A percentile compares a stretch with the other conserved stretches of the same genome.
phyloP scores from a whole-genome alignment of 2,329 filamentous ascomycete species.

The Colletotrichum kahawae region DNA sequence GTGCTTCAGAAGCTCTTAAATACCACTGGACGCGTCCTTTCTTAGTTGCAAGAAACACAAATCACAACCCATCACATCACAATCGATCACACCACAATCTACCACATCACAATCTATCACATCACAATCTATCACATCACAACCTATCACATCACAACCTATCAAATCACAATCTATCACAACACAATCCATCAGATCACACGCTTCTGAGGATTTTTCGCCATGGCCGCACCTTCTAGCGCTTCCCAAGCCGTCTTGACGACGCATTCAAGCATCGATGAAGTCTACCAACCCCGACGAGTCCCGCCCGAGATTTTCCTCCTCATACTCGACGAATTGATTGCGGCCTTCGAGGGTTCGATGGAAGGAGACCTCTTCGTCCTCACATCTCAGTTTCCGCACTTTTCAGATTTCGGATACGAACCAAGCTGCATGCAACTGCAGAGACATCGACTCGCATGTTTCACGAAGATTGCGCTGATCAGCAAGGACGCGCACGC shows the following conservation, averaged over 20 bases:
- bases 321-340: not conserved
- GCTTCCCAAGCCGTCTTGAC: not conserved
- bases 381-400: not conserved
- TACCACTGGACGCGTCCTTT: not conserved
- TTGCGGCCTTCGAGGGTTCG: not conserved
- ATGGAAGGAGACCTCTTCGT: accelerated
- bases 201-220: not conserved
- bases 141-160: not conserved
- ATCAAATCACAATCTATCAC: no score
- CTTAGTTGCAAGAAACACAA: not conserved
- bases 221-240: not conserved
- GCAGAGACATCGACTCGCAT: not conserved
- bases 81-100: not conserved
- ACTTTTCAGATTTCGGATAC: not conserved
- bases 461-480: not conserved
- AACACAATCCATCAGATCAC: not conserved
- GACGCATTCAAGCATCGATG: not conserved
- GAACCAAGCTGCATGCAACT: not conserved
- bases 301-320: not conserved
- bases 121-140: not conserved
- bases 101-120: not conserved
- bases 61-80: not conserved
- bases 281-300: not conserved
- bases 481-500: not conserved
- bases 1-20: not conserved